A percentile compares a stretch with the other conserved stretches of the same genome.
phyloP scores from a whole-genome alignment of 2,329 filamentous ascomycete genomes.

The Rutstroemia sp. region DNA sequence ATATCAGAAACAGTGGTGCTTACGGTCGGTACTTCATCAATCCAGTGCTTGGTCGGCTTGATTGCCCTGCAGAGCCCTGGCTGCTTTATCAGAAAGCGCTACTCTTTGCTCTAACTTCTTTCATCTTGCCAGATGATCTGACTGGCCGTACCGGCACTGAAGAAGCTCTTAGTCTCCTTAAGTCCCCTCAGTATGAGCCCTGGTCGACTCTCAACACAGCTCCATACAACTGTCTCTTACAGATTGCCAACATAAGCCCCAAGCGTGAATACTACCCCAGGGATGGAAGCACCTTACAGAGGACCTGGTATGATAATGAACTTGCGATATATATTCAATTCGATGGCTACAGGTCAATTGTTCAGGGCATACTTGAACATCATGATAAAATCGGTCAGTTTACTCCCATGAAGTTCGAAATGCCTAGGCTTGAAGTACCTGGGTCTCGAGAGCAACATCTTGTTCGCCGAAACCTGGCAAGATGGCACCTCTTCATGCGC shows the following conservation, averaged over 20 bases:
- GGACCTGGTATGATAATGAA: slow-evolving; percentile 33
- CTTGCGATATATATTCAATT: slow-evolving; percentile 36
- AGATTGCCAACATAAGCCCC: slow-evolving; percentile 26
- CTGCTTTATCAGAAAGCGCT: slow-evolving; percentile 50
- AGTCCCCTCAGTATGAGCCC: slow-evolving; percentile 37
- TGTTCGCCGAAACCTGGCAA: slow-evolving; percentile 7
- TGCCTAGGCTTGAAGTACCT: not conserved
- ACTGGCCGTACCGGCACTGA: slow-evolving; percentile 54
- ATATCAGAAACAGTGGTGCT: slow-evolving; percentile 27
- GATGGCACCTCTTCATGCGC: not conserved
- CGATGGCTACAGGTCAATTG: slow-evolving; percentile 22
- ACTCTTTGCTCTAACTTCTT: slow-evolving; percentile 55
- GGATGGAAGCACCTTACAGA: slow-evolving; percentile 36
- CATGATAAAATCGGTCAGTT: slow-evolving; percentile 18
- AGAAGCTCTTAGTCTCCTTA: slow-evolving; percentile 45
- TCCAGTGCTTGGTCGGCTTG: slow-evolving; percentile 44
- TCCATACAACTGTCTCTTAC: slow-evolving; percentile 1
- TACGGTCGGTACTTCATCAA: slow-evolving; percentile 49
- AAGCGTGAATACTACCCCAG: slow-evolving; percentile 37
- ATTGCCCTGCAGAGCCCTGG: slow-evolving; percentile 48
- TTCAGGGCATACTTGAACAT: slow-evolving; percentile 13
- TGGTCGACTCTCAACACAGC: slow-evolving; percentile 15
- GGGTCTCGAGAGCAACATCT: slow-evolving; percentile 10
- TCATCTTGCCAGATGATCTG: slow-evolving; percentile 47
- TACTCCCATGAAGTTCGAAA: not conserved